Percentiles rank a stretch among this genome's conserved stretches.
phyloP scores from a whole-genome alignment of 768 basidiomycete genomes.

The Chalciporus sphaerocephalus region DNA sequence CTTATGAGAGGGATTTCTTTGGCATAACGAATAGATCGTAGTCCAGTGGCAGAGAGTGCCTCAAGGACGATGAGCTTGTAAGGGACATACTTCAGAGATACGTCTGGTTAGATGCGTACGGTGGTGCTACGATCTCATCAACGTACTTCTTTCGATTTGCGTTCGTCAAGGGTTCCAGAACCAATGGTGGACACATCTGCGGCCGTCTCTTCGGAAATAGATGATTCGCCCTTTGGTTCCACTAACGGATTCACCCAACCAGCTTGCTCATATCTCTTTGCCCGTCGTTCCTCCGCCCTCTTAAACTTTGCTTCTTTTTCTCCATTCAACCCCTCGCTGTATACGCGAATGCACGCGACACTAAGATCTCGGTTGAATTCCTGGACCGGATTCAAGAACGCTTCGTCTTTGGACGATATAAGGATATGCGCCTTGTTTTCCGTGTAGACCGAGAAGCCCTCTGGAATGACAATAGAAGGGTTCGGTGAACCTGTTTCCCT shows the following conservation, averaged over 20 bases:
- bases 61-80: conserved; percentile 80
- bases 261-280: conserved; percentile 31
- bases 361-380: conserved; percentile 94
- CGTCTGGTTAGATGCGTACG: conserved; percentile 1
- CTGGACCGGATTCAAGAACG: conserved; percentile 95
- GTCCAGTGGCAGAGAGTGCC: conserved; percentile 91
- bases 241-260: conserved; percentile 37
- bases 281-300: conserved; percentile 46
- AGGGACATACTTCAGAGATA: conserved; percentile 42
- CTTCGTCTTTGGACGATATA: conserved; percentile 61
- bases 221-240: conserved; percentile 1
- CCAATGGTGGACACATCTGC: background rate
- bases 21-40: conserved; percentile 94
- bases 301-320: conserved; percentile 58
- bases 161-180: conserved; percentile 1
- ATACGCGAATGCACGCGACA: conserved; percentile 82
- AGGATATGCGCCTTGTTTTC: conserved; percentile 82
- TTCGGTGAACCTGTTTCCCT: background rate
- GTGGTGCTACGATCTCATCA: background rate
- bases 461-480: conserved; percentile 48
- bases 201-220: background rate
- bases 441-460: conserved; percentile 73
- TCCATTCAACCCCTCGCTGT: conserved; percentile 67
- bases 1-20: conserved; percentile 91
- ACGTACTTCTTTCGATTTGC: conserved; percentile 25